Percentiles rank a stretch among this genome's conserved stretches.
phyloP scores from a whole-genome alignment of 2,329 filamentous ascomycete genomes.

The Pestalotiopsis sp. region DNA sequence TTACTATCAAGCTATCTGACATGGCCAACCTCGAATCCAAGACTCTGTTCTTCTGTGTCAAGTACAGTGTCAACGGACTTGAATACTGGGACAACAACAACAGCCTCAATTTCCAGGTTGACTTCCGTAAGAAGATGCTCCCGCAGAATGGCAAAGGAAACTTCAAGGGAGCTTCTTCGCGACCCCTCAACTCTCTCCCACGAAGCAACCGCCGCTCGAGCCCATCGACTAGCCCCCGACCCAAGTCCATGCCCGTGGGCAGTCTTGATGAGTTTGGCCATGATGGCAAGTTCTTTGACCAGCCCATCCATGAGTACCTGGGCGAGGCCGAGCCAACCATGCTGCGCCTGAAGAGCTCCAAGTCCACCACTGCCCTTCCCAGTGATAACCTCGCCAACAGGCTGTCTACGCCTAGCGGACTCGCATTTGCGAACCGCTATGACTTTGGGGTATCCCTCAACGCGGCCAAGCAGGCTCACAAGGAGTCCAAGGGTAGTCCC shows the following conservation, averaged over 20 bases:
- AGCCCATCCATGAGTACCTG: conserved; percentile 63
- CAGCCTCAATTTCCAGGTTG: conserved; percentile 86
- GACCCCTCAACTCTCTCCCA: conserved; percentile 59
- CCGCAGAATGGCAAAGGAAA: conserved; percentile 61
- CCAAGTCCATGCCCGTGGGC: conserved; percentile 58
- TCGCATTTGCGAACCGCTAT: conserved; percentile 89
- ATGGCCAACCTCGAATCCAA: conserved; percentile 89
- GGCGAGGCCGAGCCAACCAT: conserved; percentile 62
- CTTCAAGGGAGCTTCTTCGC: conserved; percentile 51
- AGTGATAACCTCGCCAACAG: conserved; percentile 61
- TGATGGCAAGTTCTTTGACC: conserved; percentile 61
- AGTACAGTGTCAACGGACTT: conserved; percentile 80
- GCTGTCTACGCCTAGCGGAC: conserved; percentile 60
- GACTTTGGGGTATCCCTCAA: conserved; percentile 93
- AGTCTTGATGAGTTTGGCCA: conserved; percentile 73
- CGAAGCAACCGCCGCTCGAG: conserved; percentile 64
- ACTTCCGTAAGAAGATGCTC: conserved; percentile 82
- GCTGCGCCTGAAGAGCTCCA: conserved; percentile 72
- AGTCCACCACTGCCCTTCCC: conserved; percentile 65
- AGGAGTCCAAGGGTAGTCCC: conserved; percentile 62
- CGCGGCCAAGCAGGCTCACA: conserved; percentile 77
- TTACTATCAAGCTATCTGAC: conserved; percentile 91
- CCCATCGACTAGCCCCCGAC: conserved; percentile 44
- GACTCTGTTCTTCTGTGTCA: conserved; percentile 89
- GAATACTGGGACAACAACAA: conserved; percentile 97